phyloP scores from a whole-genome alignment of 139 green algal genomes.

The Eudorina sp. region DNA sequence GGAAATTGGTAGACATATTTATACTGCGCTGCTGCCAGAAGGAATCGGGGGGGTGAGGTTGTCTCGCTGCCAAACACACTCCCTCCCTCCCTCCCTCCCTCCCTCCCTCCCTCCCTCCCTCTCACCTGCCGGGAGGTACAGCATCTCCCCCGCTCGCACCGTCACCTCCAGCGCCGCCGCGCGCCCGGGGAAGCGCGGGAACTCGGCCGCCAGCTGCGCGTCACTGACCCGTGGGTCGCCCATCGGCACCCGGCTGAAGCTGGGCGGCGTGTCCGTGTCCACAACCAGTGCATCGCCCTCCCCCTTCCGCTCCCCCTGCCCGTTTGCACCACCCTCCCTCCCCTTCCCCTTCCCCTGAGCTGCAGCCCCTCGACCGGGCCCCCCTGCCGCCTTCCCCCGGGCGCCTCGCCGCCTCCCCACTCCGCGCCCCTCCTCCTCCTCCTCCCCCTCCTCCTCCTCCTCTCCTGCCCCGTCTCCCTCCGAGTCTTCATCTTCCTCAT shows the following conservation, averaged over 20 bases:
- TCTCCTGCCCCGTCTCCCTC: neutral
- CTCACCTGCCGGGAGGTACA: conserved; percentile 83
- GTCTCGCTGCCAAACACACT: no score
- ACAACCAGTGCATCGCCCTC: conserved; percentile 25
- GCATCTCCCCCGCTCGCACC: conserved; percentile 78
- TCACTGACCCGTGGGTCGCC: conserved; percentile 43
- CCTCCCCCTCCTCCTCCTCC: neutral
- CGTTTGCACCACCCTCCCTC: neutral
- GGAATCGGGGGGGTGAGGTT: no score
- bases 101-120: neutral
- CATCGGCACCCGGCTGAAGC: conserved; percentile 53
- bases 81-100: neutral
- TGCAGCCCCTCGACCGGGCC: neutral
- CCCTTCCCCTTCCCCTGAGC: neutral
- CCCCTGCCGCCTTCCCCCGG: neutral
- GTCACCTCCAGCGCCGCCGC: conserved; percentile 63
- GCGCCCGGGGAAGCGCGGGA: conserved; percentile 78
- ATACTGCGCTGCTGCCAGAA: no score
- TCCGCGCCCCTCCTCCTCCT: conserved; percentile 24
- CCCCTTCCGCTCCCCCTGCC: neutral
- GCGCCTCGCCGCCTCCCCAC: conserved; percentile 8
- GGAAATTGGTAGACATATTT: no score
- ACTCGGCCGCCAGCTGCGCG: conserved; percentile 55
- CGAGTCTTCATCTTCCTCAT: neutral
- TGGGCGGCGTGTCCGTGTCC: conserved; percentile 12